Percentiles rank a stretch among this genome's conserved stretches.
Evolutionary conservation across 2,329 filamentous ascomycete species (phyloP).

Genomic region (Scopulariopsis brevicaulis): DNA sequence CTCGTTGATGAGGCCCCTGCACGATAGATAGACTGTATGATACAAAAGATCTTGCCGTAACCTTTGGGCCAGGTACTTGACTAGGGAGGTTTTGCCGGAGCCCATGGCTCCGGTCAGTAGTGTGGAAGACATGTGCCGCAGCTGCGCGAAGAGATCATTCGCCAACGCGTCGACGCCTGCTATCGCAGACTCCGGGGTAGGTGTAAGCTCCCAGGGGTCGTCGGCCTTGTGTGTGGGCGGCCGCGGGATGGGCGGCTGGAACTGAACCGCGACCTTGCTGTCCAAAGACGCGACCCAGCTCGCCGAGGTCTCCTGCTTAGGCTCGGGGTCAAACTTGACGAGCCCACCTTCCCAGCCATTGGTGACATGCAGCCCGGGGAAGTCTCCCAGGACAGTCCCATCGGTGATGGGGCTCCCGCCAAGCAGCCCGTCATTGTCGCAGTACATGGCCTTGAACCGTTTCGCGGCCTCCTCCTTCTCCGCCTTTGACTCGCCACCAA

Average conservation of each 20-base stretch:
- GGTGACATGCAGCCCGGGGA: constrained; percentile 38
- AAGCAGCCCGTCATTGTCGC: constrained; percentile 12
- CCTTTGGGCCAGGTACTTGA: constrained; percentile 62
- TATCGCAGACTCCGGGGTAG: constrained; percentile 48
- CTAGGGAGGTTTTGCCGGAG: constrained; percentile 77
- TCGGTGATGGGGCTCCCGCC: constrained; percentile 77
- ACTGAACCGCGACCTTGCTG: constrained; percentile 58
- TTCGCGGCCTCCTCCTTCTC: constrained; percentile 69
- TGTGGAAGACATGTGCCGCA: constrained; percentile 80
- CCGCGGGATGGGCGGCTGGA: constrained; percentile 62
- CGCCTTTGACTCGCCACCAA: constrained; percentile 77
- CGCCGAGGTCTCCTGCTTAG: neutral
- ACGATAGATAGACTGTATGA: constrained; percentile 77
- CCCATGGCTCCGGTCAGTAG: constrained; percentile 82
- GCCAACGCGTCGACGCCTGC: constrained; percentile 79
- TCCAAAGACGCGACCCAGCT: constrained; percentile 72
- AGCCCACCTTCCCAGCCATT: constrained; percentile 75
- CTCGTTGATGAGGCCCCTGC: constrained; percentile 77
- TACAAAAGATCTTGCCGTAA: constrained; percentile 65
- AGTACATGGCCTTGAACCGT: constrained; percentile 62
- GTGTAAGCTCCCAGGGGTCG: constrained; percentile 37
- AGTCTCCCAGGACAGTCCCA: constrained; percentile 61
- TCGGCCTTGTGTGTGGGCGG: constrained; percentile 42
- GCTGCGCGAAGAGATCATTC: constrained; percentile 58
- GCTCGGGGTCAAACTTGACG: constrained; percentile 54